A percentile compares a stretch with the other conserved stretches of the same genome.
phyloP scores from a whole-genome alignment of 352 stramenopile genomes.

The Phytopythium aichiense region DNA sequence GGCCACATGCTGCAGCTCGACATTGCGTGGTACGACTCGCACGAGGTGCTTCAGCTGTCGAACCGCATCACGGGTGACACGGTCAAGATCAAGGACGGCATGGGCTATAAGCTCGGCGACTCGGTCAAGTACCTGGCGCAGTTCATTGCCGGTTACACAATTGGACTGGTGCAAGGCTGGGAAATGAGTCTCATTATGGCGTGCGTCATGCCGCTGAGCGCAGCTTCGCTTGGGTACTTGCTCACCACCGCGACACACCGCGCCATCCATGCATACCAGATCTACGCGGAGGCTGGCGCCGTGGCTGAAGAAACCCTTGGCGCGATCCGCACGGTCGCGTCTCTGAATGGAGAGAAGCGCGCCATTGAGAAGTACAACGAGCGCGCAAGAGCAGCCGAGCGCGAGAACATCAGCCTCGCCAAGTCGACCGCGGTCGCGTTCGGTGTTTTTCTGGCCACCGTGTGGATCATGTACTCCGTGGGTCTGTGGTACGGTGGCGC shows the following conservation, averaged over 20 bases:
- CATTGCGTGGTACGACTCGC: conserved; percentile 15
- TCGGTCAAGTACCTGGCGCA: conserved; percentile 9
- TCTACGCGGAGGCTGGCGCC: conserved; percentile 38
- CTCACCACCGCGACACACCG: conserved; percentile 28
- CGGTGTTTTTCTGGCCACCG: conserved; percentile 20
- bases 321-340: conserved; percentile 41
- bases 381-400: conserved; percentile 16
- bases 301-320: conserved; percentile 44
- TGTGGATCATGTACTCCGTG: conserved; percentile 44
- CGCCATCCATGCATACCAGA: conserved; percentile 26
- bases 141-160: conserved; percentile 12
- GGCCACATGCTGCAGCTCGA: conserved; percentile 19
- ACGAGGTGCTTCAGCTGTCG: conserved; percentile 13
- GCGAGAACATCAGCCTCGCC: conserved; percentile 13
- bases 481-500: conserved; percentile 48
- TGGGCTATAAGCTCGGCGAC: conserved; percentile 14
- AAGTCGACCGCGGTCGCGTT: conserved; percentile 16
- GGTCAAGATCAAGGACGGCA: conserved; percentile 17
- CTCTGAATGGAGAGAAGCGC: conserved; percentile 31
- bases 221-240: conserved; percentile 23
- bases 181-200: conserved; percentile 44
- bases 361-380: conserved; percentile 26
- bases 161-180: conserved; percentile 35
- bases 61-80: conserved; percentile 14
- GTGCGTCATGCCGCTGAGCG: conserved; percentile 31